These are phyloP conservation scores for Candida pseudofarinosa DNA, from an alignment of 805 yeast genomes.

Conservation along the genomic window DNA sequence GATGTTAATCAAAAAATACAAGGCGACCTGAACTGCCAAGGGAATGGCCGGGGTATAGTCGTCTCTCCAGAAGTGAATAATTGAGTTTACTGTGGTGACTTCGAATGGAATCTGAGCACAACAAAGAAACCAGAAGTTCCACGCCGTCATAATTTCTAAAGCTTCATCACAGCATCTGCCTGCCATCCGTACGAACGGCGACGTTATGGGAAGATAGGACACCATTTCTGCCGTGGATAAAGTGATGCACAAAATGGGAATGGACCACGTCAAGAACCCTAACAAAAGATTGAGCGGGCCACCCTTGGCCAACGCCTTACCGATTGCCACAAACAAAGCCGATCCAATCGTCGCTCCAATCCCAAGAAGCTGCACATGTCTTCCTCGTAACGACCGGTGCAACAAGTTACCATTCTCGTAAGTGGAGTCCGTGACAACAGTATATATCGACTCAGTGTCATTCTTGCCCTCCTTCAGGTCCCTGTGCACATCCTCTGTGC, in stretches of 20 bases:
- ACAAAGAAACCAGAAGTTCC: slow-evolving; percentile 75
- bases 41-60: slow-evolving; percentile 72
- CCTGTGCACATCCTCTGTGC: background rate
- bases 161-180: slow-evolving; percentile 77
- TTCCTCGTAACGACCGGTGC: slow-evolving; percentile 48
- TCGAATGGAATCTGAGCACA: slow-evolving; percentile 81
- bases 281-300: slow-evolving; percentile 70
- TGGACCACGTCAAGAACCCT: slow-evolving; percentile 64
- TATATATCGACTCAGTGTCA: slow-evolving; percentile 12
- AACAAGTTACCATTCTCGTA: slow-evolving; percentile 11
- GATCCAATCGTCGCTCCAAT: slow-evolving; percentile 84
- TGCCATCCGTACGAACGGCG: slow-evolving; percentile 73
- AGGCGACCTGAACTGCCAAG: slow-evolving; percentile 57
- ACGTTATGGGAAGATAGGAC: slow-evolving; percentile 67
- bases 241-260: slow-evolving; percentile 65
- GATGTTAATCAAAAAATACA: slow-evolving; percentile 61
- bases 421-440: slow-evolving; percentile 12
- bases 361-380: slow-evolving; percentile 77
- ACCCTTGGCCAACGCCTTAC: slow-evolving; percentile 56
- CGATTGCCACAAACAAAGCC: slow-evolving; percentile 71
- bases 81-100: slow-evolving; percentile 73
- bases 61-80: slow-evolving; percentile 77
- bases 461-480: slow-evolving; percentile 1
- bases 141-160: slow-evolving; percentile 69
- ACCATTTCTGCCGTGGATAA: slow-evolving; percentile 76